Percentiles rank a stretch among this genome's conserved stretches.
Conservation (phyloP, 1,139 yeast genomes). For the Tardiomyces blankii region DNA sequence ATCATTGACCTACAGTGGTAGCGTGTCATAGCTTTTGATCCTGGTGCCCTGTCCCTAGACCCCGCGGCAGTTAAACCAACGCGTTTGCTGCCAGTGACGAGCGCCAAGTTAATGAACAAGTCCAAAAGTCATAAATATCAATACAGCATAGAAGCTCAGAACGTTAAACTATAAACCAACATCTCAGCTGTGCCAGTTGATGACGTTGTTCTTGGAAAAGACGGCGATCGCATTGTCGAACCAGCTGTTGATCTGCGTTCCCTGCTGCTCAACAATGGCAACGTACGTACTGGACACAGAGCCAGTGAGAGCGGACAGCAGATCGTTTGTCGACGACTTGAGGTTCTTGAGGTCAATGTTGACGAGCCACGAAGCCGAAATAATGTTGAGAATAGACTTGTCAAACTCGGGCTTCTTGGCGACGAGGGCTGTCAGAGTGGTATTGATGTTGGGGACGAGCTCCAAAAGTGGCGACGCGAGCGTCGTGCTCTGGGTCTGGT, state of each 20-base stretch:
- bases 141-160: neutral
- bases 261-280: constrained; percentile 7
- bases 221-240: constrained; percentile 6
- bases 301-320: constrained; percentile 7
- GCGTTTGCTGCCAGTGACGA: too few relatives aligned
- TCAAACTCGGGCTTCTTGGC: constrained; percentile 12
- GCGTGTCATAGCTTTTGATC: neutral
- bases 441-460: constrained; percentile 9
- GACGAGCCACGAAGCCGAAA: constrained; percentile 11
- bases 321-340: constrained; percentile 6
- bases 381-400: constrained; percentile 10
- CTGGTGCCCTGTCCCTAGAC: too few relatives aligned
- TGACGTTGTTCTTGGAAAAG: neutral
- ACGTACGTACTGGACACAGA: constrained; percentile 6
- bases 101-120: too few relatives aligned
- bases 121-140: too few relatives aligned
- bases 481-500: constrained; percentile 5
- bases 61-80: too few relatives aligned
- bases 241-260: constrained; percentile 11
- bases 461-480: constrained; percentile 7
- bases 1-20: neutral
- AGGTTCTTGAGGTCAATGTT: constrained; percentile 7
- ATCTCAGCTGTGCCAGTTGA: neutral
- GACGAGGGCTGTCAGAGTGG: constrained; percentile 7
- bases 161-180: neutral